Conservation (phyloP, 345 rosid species). For the Garcia nutans region DNA sequence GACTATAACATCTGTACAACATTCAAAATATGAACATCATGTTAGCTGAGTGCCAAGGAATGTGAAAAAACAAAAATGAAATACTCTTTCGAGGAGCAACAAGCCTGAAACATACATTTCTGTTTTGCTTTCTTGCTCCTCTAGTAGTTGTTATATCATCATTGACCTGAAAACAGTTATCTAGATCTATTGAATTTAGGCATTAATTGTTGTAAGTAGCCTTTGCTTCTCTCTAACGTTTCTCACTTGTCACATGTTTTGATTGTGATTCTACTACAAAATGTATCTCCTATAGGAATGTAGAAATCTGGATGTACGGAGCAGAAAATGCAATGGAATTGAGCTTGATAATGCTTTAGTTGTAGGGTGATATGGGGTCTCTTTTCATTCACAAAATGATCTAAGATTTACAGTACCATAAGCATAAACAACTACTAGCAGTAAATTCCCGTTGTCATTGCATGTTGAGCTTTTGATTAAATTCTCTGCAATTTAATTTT, state of each 20-base stretch:
- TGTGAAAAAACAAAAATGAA: too few relatives aligned
- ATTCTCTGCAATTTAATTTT: too few relatives aligned
- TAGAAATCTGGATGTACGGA: too few relatives aligned
- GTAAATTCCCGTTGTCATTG: too few relatives aligned
- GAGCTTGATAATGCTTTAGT: not conserved
- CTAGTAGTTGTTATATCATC: too few relatives aligned
- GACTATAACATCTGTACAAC: too few relatives aligned
- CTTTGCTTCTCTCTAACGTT: not conserved
- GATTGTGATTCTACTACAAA: not conserved
- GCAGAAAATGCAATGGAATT: constrained; percentile 1
- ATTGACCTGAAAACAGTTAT: not conserved
- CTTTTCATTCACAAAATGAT: too few relatives aligned
- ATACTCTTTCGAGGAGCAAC: too few relatives aligned
- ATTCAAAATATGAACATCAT: too few relatives aligned
- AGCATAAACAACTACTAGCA: not conserved
- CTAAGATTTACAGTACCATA: not conserved
- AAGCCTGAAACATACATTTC: not conserved
- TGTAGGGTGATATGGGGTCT: not conserved
- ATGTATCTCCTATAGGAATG: not conserved
- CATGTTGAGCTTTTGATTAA: too few relatives aligned
- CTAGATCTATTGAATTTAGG: not conserved
- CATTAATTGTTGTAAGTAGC: not conserved
- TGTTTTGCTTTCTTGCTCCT: not conserved
- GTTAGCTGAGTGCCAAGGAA: too few relatives aligned
- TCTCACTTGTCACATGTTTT: not conserved